These are phyloP conservation scores for Thelonectria blattea DNA, from an alignment of 2,329 filamentous ascomycete genomes.

Conservation along the genomic window DNA sequence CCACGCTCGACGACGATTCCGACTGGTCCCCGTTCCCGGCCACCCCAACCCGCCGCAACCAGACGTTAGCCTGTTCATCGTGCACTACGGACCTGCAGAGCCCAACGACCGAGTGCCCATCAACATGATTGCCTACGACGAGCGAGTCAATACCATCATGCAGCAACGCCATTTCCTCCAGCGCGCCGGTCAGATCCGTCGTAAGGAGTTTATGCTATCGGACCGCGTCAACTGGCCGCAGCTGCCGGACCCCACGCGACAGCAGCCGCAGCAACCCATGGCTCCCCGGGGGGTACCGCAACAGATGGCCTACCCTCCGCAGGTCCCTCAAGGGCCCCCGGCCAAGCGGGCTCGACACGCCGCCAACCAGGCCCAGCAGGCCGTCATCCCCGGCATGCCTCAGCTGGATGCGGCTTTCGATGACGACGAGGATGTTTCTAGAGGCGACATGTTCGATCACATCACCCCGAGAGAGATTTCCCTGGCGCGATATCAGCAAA, in stretches of 20 bases:
- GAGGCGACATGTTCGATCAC: conserved; percentile 88
- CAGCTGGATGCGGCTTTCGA: conserved; percentile 63
- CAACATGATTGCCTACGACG: conserved; percentile 67
- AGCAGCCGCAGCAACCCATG: conserved; percentile 58
- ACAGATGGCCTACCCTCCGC: conserved; percentile 67
- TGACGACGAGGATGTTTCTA: conserved; percentile 87
- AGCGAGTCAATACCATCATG: conserved; percentile 65
- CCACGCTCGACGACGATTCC: conserved; percentile 85
- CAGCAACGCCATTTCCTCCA: conserved; percentile 69
- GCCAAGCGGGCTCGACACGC: conserved; percentile 60
- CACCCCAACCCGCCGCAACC: conserved; percentile 72
- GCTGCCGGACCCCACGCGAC: conserved; percentile 63
- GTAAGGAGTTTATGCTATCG: conserved; percentile 93
- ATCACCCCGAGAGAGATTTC: conserved; percentile 90
- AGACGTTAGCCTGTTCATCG: conserved; percentile 86
- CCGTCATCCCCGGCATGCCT: conserved; percentile 47
- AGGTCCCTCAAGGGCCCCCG: conserved; percentile 57
- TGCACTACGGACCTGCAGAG: conserved; percentile 85
- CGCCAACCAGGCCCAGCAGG: conserved; percentile 48
- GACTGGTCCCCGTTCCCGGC: conserved; percentile 75
- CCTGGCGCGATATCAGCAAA: conserved; percentile 84
- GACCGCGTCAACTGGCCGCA: conserved; percentile 91
- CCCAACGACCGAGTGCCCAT: conserved; percentile 75
- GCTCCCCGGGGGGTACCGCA: conserved; percentile 59
- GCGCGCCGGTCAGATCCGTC: conserved; percentile 78